Base-by-base conservation (phyloP, 2,329 filamentous ascomycete genomes). In the Paramyrothecium sp. region DNA sequence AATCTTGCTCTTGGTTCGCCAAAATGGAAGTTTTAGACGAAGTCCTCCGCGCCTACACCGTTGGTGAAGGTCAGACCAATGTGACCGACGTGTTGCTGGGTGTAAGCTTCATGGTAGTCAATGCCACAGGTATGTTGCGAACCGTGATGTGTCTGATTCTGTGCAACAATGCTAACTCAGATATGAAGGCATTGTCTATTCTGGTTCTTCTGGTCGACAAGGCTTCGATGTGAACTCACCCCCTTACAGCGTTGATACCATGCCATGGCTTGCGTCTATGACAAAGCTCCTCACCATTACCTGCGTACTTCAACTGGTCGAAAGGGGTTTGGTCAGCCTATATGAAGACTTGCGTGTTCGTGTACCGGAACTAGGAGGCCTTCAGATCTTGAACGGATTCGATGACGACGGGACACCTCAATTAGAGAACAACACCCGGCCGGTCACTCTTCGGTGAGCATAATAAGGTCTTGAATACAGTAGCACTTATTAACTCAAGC, bases 241-340 rank as follows among this genome's bases (percentile, higher is more conserved):
- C 0, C 38, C 59, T 2, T 76, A 71, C 59, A 60, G 56, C 0
- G 48, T 60, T 3, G 55, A 61, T 22, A 67, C 72, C 0, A 68
- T 74, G 52, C 64, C 64, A 17, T 71, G 63, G 63, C 62, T 68
- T 3, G 71, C 71, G 13, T 74, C 71, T 34, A 56, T 73, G 61
- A 73, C 71, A 50, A 75, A 75, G 60, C 60, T 74, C n/a, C 51
- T 72, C 38, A 73, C 71, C 2, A 60, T 65, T 7, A 68, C 65
- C 1, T 60, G 60, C 34, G 22, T 72, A 7, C 63, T 75, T 53
- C 71, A 73, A 53, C 60, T 72, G 7, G 68, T 73, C 20, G 68
- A 73, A 46, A 55, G 58, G 10, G 66, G 65, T 5, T 55, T 61
- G 1, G 21, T 73, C 23, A 57, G 53, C 2, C 63, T 74, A 0